These are phyloP conservation scores for Byssochlamys sp. DNA, from an alignment of 2,329 filamentous ascomycete genomes.

Conservation along the genomic window DNA sequence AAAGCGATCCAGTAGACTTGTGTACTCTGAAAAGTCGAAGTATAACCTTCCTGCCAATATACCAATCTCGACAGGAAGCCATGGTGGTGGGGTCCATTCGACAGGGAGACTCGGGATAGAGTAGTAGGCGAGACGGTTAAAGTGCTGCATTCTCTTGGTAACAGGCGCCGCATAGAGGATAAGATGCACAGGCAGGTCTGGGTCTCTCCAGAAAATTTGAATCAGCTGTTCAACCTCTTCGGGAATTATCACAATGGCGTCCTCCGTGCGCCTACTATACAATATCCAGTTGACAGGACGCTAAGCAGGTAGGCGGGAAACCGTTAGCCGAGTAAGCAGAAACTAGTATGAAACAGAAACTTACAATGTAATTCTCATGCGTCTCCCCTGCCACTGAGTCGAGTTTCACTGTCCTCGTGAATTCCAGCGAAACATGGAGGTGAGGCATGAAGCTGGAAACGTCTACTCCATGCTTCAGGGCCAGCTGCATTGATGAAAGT, in stretches of 20 bases:
- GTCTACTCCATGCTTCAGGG: constrained; percentile 24
- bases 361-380: constrained; percentile 32
- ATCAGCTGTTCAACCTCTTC: constrained; percentile 55
- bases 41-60: constrained; percentile 54
- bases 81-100: constrained; percentile 37
- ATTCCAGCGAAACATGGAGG: constrained; percentile 40
- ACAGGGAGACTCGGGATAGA: constrained; percentile 40
- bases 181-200: constrained; percentile 31
- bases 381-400: constrained; percentile 16
- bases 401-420: constrained; percentile 37
- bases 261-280: not conserved
- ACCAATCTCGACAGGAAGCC: constrained; percentile 51
- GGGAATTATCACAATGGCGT: constrained; percentile 50
- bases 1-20: not conserved
- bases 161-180: constrained; percentile 52
- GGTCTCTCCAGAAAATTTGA: not conserved
- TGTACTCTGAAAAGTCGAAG: constrained; percentile 20
- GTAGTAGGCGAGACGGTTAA: constrained; percentile 48
- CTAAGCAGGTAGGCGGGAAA: constrained; percentile 17
- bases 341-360: not conserved
- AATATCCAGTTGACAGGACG: constrained; percentile 54
- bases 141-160: constrained; percentile 51
- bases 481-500: constrained; percentile 31
- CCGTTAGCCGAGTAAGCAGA: not conserved
- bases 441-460: constrained; percentile 7